A percentile compares a stretch with the other conserved stretches of the same genome.
Conservation (phyloP, 805 yeast species). For the Metschnikowia cerradonensis region DNA sequence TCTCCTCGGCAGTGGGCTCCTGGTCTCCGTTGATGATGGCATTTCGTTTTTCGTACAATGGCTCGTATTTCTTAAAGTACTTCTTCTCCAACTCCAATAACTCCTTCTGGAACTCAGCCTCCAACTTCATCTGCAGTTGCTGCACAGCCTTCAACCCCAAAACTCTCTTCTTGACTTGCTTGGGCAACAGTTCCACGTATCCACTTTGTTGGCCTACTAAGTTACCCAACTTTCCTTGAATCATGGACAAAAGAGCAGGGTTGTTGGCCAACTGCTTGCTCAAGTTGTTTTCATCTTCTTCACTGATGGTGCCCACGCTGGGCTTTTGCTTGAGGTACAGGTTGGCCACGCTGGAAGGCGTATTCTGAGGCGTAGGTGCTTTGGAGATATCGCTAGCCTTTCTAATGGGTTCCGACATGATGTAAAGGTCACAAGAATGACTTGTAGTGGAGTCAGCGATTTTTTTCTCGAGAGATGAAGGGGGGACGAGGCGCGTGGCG, state of each 20-base stretch:
- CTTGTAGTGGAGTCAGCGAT: background rate
- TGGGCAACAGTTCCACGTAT: conserved; percentile 74
- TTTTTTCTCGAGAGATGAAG: conserved; percentile 9
- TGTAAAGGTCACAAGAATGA: background rate
- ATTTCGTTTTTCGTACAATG: conserved; percentile 70
- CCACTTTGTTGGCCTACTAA: conserved; percentile 86
- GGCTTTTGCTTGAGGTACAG: conserved; percentile 66
- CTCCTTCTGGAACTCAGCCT: conserved; percentile 88
- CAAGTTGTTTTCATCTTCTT: conserved; percentile 35
- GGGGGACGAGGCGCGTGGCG: conserved; percentile 4
- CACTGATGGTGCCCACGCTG: conserved; percentile 61
- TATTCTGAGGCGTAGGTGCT: conserved; percentile 98
- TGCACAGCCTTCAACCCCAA: conserved; percentile 81
- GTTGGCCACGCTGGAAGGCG: conserved; percentile 83
- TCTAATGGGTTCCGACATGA: conserved; percentile 86
- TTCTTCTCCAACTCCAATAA: conserved; percentile 81
- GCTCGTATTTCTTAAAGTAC: conserved; percentile 67
- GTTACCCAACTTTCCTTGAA: conserved; percentile 82
- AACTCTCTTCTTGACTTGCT: conserved; percentile 68
- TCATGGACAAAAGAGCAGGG: conserved; percentile 80
- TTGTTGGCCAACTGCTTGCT: conserved; percentile 59
- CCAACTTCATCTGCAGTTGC: conserved; percentile 72
- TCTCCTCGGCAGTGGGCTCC: conserved; percentile 77
- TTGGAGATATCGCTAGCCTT: conserved; percentile 70
- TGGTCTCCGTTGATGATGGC: conserved; percentile 64